Conservation (phyloP, 768 basidiomycete species). For the Cubamyces lactineus region DNA sequence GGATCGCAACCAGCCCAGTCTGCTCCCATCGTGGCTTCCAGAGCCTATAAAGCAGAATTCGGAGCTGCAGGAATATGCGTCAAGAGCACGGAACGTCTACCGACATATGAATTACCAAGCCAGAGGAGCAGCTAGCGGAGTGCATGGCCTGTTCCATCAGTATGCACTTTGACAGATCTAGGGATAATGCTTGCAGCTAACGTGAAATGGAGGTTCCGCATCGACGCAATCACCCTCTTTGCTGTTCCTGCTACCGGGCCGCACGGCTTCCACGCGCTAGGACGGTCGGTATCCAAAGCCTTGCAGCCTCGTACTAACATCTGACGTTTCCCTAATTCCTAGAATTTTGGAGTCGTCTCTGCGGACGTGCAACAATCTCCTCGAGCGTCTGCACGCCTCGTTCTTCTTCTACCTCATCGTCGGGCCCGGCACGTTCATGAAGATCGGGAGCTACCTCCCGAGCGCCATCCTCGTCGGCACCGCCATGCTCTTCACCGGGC, state of each 20-base stretch:
- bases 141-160: constrained; percentile 91
- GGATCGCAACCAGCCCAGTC: constrained; percentile 35
- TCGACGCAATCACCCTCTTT: constrained; percentile 92
- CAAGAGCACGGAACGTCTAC: constrained; percentile 66
- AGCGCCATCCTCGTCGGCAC: constrained; percentile 84
- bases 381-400: constrained; percentile 95
- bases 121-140: constrained; percentile 79
- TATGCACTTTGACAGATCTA: constrained; percentile 38
- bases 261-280: constrained; percentile 93
- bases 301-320: constrained; percentile 13
- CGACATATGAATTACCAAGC: constrained; percentile 77
- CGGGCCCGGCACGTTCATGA: constrained; percentile 68
- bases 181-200: background rate
- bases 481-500: constrained; percentile 83
- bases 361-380: constrained; percentile 89
- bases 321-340: background rate
- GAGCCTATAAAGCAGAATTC: constrained; percentile 43
- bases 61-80: constrained; percentile 54
- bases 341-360: constrained; percentile 88
- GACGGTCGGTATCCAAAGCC: constrained; percentile 53
- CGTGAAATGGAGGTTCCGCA: constrained; percentile 69
- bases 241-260: constrained; percentile 87
- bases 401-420: constrained; percentile 95
- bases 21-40: constrained; percentile 52
- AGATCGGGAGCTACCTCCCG: constrained; percentile 90